Base-by-base conservation (phyloP, 2,329 filamentous ascomycete genomes). In the Diaporthe citrichinensis region DNA sequence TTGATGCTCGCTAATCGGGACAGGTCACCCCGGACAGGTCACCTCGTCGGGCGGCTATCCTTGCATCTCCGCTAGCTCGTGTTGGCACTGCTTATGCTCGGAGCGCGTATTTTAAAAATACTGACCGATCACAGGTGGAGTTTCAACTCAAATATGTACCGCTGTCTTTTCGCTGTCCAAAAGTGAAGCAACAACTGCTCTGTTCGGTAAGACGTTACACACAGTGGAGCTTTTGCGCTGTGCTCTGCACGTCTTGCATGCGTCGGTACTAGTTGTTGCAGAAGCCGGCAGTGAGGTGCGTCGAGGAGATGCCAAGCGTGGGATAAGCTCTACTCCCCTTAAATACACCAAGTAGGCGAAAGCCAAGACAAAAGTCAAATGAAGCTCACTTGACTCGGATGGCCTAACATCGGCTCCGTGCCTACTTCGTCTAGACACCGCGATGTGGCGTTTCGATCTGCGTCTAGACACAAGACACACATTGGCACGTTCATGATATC, bases 331-430 rank as follows among this genome's bases (percentile, higher is more conserved):
- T 49, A 8, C 44, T 49, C 41, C 44, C 44, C 62, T n/a, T 3
- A 9, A 67, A 28, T 25, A 44, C 20, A 36, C 31, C 3, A 31
- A 28, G n/a, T 68, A 68, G 62, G 44, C 62, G 31, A 68, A 68
- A 68, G 62, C 62, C 62, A 68, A 68, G 62, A 49, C 62, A 68
- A 68, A 68, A 53, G 44, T 36, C 44, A 68, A 68, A 68, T 51
- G 12, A 51, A 25, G 31, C 62, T 51, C 44, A 36, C 44, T 51
- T 68, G 62, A 68, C 62, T 51, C 44, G 62, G 62, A 51, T 23
- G 36, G 44, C 23, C 62, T 51, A 34, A 49, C 31, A 39, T 68
- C 62, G 8, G 62, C 44, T 68, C 44, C 62, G 28, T n/a, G 28
- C 44, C 44, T 51, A 34, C 61, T 67, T 67, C n/a, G 61, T 34